These are phyloP conservation scores for Hyaloscypha finlandica DNA, from an alignment of 495 filamentous ascomycete species.

Conservation along the genomic window DNA sequence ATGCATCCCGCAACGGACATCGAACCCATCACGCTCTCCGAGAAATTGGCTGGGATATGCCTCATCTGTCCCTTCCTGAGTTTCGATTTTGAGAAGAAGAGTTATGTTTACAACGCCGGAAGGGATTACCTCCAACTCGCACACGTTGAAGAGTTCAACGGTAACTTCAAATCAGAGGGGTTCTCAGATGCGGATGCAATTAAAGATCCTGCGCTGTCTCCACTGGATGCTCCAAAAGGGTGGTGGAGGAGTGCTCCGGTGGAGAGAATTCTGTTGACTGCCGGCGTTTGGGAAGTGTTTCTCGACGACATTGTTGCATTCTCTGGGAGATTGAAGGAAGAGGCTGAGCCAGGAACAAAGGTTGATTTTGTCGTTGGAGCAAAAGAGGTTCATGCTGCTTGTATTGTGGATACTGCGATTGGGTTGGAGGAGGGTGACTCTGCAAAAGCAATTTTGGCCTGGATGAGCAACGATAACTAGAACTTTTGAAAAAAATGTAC, in stretches of 20 bases:
- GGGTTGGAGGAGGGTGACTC: conserved; percentile 6
- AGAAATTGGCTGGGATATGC: conserved; percentile 14
- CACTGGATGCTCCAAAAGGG: conserved; percentile 8
- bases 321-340: conserved; percentile 5
- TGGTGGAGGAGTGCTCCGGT: conserved; percentile 16
- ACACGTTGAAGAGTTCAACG: background rate
- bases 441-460: conserved; percentile 6
- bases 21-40: background rate
- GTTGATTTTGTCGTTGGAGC: conserved; percentile 12
- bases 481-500: no score
- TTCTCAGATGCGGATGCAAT: conserved; percentile 7
- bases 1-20: background rate
- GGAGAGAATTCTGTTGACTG: conserved; percentile 5
- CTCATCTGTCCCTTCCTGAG: conserved; percentile 17
- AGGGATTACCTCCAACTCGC: conserved; percentile 9
- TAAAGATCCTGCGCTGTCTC: conserved; percentile 11
- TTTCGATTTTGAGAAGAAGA: conserved; percentile 18
- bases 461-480: conserved; percentile 6
- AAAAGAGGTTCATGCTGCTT: conserved; percentile 14
- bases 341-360: conserved; percentile 1
- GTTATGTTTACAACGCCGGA: background rate
- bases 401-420: conserved; percentile 4
- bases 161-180: conserved; percentile 8
- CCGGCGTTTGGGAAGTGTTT: conserved; percentile 15
- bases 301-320: conserved; percentile 18